Base-by-base conservation (phyloP, 2,329 filamentous ascomycete genomes). In the Fusarium sp. region DNA sequence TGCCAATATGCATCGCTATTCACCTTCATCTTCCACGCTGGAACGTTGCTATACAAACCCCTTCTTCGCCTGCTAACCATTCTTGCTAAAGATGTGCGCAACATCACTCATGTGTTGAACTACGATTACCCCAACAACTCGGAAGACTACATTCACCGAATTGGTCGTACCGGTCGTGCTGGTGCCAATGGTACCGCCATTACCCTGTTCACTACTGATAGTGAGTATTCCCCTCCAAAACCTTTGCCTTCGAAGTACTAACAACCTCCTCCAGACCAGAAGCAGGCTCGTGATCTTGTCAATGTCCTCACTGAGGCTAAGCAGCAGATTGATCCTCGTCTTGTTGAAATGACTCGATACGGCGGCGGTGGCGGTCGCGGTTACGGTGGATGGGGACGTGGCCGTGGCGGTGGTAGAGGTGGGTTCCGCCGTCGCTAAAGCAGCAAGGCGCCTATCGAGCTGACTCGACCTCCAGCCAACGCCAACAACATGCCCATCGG, bases 121-220 rank as follows among this genome's bases (percentile, higher is more conserved):
- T 98, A 98, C 93, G 96, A 98, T 83, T 98, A 98, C 84, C 95
- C 95, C 82, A 98, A 98, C 87, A 98, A 98, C 84, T 90, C 96
- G 78, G 96, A 99, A 86, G 95, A 98, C 80, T 98, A 98, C 79
- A 97, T 98, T 76, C 96, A 98, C 81, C 92, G 96, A 82, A 96
- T 95, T 82, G 96, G 96, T 78, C 92, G 96, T 85, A 98, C 96
- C 77, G 95, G 96, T 77, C 93, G 95, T 87, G 95, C 96, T 80
- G 96, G 96, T 85, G 91, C 92, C 78, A 93, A 91, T 73, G 96
- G 96, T 85, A 98, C 94, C 77, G 96, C 96, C 81, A 98, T 98
- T 80, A 98, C 96, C 73, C 90, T 99, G 78, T 99, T 99, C 85
- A 98, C 96, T 82, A 96, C 95, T 92, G 96, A 98, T 84, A 98